Conservation (phyloP, 2,329 filamentous ascomycete species). For the Fusarium sp. region DNA sequence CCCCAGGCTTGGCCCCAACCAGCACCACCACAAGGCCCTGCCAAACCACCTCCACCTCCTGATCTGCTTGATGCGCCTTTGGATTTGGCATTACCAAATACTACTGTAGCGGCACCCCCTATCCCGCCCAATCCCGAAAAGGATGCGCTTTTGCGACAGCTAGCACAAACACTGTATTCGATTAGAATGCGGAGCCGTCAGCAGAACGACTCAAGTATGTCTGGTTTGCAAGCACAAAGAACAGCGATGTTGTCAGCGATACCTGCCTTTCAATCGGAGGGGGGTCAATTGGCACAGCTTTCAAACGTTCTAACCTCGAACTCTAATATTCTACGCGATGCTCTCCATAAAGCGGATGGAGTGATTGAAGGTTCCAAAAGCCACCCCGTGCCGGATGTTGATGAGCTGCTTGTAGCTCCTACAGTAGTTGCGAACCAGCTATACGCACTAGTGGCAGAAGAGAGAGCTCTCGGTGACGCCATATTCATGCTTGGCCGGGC, state of each 20-base stretch:
- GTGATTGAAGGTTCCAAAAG: slow-evolving; percentile 80
- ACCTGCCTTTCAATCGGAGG: slow-evolving; percentile 77
- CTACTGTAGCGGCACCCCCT: slow-evolving; percentile 77
- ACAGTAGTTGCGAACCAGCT: slow-evolving; percentile 94
- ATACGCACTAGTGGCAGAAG: slow-evolving; percentile 89
- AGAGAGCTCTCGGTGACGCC: slow-evolving; percentile 86
- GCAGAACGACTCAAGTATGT: slow-evolving; percentile 80
- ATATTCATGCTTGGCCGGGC: slow-evolving; percentile 84
- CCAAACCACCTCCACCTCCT: slow-evolving; percentile 56
- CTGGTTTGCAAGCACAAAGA: slow-evolving; percentile 83
- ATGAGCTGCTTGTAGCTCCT: slow-evolving; percentile 92
- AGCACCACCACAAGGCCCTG: slow-evolving; percentile 40
- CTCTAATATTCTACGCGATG: slow-evolving; percentile 80
- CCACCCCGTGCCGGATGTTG: slow-evolving; percentile 80
- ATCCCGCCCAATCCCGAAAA: slow-evolving; percentile 97
- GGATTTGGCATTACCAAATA: slow-evolving; percentile 62
- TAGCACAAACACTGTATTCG: slow-evolving; percentile 76
- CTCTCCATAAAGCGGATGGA: slow-evolving; percentile 81
- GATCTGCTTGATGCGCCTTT: slow-evolving; percentile 70
- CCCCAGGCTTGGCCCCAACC: slow-evolving; percentile 46
- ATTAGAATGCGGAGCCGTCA: slow-evolving; percentile 76
- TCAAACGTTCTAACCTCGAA: slow-evolving; percentile 80
- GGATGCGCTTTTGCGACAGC: slow-evolving; percentile 82
- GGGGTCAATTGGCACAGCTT: slow-evolving; percentile 77
- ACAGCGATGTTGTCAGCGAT: slow-evolving; percentile 79